Evolutionary conservation across 2,329 filamentous ascomycete species (phyloP), one percentile per base, ranked within the genome.

Genomic region (Torrubiella hemipterigena): DNA sequence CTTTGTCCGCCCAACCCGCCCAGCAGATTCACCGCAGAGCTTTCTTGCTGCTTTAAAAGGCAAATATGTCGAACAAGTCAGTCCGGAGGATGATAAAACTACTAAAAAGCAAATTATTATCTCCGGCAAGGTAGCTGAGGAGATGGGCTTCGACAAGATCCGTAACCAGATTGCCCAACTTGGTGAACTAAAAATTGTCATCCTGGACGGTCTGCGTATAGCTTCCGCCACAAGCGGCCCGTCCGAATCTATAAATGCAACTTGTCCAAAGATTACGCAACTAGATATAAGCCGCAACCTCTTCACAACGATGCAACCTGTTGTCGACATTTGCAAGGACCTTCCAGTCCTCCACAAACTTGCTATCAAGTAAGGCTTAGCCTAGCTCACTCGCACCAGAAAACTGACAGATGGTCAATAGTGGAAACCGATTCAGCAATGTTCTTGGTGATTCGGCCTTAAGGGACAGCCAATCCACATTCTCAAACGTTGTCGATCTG

Each of bases 111-210:
- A 73, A 29, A 80, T 93, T 39, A 59, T 65, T 33, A 79, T 66
- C 67, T 93, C 64, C 58, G 82, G 56, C 22, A 96, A 96, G 56
- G 71, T 87, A 13, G 89, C 84, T 5, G 81, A 96, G 58, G 89
- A 96, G 58, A 74, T 96, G 20, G 91, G 91, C 18, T 96, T 96
- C 44, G 86, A 93, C 43, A 95, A 95, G 63, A 84, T 95, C 42
- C 74, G 81, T 26, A 70, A 70, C 42, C 75, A 87, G 55, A 77
- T 93, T 47, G 80, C 86, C 43, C 65, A 80, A 48, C 63, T 96
- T 19, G 64, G 78, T 33, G 82, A 91, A 45, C 67, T 96, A 37
- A 78, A 70, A 42, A 77, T 87, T 33, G 77, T 93, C 30, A 73
- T 96, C 23, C 64, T 98, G 7, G 87, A 96, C 56, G 77, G 80